Base-by-base conservation (phyloP, 2,329 filamentous ascomycete genomes). In the Cladosporium sp. region DNA sequence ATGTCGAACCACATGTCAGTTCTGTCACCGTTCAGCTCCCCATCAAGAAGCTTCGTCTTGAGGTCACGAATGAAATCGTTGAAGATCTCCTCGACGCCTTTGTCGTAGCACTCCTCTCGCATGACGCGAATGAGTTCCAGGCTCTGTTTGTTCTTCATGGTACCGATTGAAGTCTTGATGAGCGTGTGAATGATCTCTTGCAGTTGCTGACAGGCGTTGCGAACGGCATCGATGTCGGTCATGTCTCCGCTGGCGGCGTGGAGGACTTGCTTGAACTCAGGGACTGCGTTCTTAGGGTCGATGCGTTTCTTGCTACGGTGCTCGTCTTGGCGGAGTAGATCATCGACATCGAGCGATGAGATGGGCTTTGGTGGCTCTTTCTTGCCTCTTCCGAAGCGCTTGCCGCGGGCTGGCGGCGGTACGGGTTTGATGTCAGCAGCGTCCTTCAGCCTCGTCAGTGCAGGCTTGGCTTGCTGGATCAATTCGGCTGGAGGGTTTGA, bases 231-330 rank as follows among this genome's bases (percentile, higher is more conserved):
- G 1, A 89, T 80, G 30, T 88, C 84, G 1, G 85, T 80, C 1
- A 89, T 79, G 39, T 64, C 62, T 21, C 49, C 46, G 25, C 49
- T 56, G 30, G 88, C 84, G 7, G 86, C 62, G 30, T 70, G 82
- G 18, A 98, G 82, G 3, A 89, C 85, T 76, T 92, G 92, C 75
- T 93, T 96, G 85, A 97, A 97, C 66, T 94, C 91, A 0, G 95
- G 93, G 5, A 98, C 88, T 1, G 93, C 88, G 69, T 98, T 98
- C 11, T 89, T 84, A 0, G 85, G 76, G 10, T 86, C 85, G 65
- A 91, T 88, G 53, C 80, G 83, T 74, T 82, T 78, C 30, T 79
- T 79, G 56, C 83, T 86, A 64, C 73, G 69, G 36, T 71, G 72
- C 54, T 85, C 81, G 65, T 83, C 80, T 54, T 85, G 85, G 6